Base-by-base conservation (phyloP, 495 filamentous ascomycete genomes). In the Lentithecium fluviatile region DNA sequence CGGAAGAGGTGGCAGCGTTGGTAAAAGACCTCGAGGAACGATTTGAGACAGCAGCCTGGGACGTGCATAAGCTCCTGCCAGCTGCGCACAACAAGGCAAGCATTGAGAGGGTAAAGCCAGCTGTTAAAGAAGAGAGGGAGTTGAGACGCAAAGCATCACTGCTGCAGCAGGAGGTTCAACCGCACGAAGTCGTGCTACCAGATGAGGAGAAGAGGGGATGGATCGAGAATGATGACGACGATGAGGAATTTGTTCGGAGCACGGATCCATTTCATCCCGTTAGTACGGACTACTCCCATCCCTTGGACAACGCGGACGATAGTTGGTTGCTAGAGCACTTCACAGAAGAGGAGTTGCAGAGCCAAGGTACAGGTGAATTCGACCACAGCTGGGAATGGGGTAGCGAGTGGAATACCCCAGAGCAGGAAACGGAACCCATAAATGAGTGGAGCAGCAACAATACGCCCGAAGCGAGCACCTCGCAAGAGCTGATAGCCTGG, bases 131-230 rank as follows among this genome's bases (percentile, higher is more conserved):
- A 13, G 20, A 1, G 6, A 43, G 13, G 40, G 15, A 43, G 13
- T 2, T 2, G 5, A 20, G 15, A 15, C 40, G 40, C 4, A 20
- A 11, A 21, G 8, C 3, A 29, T 56, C 59, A 29, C 29, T 15
- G 42, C 29, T 62, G 43, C 38, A 52, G 7, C 25, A 21, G 19
- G 60, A 64, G 34, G 42, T 58, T n/a, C 34, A 1, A 13, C 60
- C 52, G 0, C 45, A 64, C 26, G 60, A 64, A 19, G 36, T 58
- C 7, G 52, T 56, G 4, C 2, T 40, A 3, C 40, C 19, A 3
- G 40, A 43, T 5, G 21, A 11, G 13, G 6, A 56, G 40, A 19
- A 23, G 7, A 17, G 15, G 13, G 53, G 24, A 38, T 10, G 5
- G 20, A 29, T 32, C 2, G 21, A 8, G 10, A n/a, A n/a, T 2